Conservation (phyloP, 805 yeast species). For the Kregervanrija pseudodelftensis region DNA sequence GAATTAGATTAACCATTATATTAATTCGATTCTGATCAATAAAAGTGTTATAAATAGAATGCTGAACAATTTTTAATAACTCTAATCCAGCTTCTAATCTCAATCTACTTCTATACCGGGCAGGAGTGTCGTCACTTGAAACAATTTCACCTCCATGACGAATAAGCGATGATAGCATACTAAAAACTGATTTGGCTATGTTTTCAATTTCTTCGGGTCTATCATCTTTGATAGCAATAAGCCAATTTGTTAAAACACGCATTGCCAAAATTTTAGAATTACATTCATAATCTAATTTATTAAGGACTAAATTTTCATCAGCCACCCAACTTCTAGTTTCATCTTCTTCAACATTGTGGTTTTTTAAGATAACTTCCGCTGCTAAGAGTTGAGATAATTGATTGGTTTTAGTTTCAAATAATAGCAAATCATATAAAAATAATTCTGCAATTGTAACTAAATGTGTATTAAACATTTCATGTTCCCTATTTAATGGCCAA, state of each 20-base stretch:
- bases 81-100: slow-evolving; percentile 63
- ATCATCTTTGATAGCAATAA: slow-evolving; percentile 31
- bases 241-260: slow-evolving; percentile 51
- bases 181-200: slow-evolving; percentile 57
- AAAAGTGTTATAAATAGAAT: slow-evolving; percentile 42
- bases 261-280: slow-evolving; percentile 33
- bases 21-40: slow-evolving; percentile 47
- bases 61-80: slow-evolving; percentile 56
- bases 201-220: slow-evolving; percentile 33
- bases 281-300: slow-evolving; percentile 11
- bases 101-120: slow-evolving; percentile 48
- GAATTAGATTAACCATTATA: slow-evolving; percentile 50
- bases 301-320: slow-evolving; percentile 16
- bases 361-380: slow-evolving; percentile 52
- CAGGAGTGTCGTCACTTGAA: slow-evolving; percentile 50
- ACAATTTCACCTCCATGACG: slow-evolving; percentile 76
- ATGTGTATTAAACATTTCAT: slow-evolving; percentile 42
- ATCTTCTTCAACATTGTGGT: slow-evolving; percentile 32
- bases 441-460: slow-evolving; percentile 56
- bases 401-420: slow-evolving; percentile 43
- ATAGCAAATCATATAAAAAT: slow-evolving; percentile 38
- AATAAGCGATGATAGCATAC: slow-evolving; percentile 57
- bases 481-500: slow-evolving; percentile 42
- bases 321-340: slow-evolving; percentile 20
- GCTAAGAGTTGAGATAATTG: slow-evolving; percentile 56